Percentiles rank a stretch among this genome's conserved stretches.
phyloP scores from a whole-genome alignment of 2,329 filamentous ascomycete species.

The Epicoccum sorghinum region DNA sequence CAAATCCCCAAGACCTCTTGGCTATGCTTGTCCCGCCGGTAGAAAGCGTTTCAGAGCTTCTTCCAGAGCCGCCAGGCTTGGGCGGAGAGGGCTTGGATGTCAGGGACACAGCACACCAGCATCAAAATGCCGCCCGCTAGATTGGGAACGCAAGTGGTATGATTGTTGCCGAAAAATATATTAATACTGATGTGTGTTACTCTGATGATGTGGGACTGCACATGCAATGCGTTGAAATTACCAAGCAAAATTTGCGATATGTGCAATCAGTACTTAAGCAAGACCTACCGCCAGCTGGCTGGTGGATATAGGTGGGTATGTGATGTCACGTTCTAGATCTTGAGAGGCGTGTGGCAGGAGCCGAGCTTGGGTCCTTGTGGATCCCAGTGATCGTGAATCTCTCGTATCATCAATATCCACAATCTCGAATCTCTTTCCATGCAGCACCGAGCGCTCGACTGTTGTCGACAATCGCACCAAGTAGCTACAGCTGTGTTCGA shows the following conservation, averaged over 20 bases:
- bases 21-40: conserved; percentile 35
- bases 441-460: neutral
- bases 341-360: neutral
- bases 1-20: conserved; percentile 29
- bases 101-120: neutral
- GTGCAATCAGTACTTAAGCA: neutral
- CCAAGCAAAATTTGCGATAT: neutral
- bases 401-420: neutral
- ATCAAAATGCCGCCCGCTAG: neutral
- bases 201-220: neutral
- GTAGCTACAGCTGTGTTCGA: neutral
- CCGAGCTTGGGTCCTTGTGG: neutral
- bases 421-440: neutral
- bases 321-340: neutral
- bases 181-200: neutral
- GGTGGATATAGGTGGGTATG: neutral
- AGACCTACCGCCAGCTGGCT: neutral
- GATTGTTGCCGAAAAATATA: neutral
- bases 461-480: neutral
- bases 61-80: conserved; percentile 11
- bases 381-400: neutral
- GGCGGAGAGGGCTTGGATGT: neutral
- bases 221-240: neutral
- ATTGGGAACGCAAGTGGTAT: neutral
- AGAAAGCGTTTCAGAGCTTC: conserved; percentile 25